phyloP scores from a whole-genome alignment of 2,329 filamentous ascomycete species.

The Sporothrix globosa region DNA sequence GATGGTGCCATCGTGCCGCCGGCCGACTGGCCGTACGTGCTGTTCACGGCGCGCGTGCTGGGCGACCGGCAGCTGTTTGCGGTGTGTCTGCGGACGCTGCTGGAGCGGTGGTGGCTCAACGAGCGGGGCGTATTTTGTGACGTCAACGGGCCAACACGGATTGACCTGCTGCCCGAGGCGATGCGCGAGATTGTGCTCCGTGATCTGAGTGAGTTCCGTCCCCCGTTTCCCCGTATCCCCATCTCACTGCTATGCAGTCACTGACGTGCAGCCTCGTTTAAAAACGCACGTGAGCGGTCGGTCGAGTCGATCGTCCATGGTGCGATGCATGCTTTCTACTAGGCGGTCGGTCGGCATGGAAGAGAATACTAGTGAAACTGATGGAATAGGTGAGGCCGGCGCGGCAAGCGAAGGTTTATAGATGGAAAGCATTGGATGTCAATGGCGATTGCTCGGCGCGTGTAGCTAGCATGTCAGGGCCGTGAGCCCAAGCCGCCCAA shows the following conservation, averaged over 20 bases:
- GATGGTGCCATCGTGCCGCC: neutral
- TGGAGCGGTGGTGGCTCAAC: conserved; percentile 34
- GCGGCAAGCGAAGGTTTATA: neutral
- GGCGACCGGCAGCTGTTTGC: conserved; percentile 27
- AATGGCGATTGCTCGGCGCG: too few species aligned
- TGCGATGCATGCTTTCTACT: conserved; percentile 13
- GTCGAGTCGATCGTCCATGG: conserved; percentile 24
- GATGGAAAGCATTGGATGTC: too few species aligned
- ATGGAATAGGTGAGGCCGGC: too few species aligned
- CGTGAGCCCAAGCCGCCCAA: neutral
- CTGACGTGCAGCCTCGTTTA: conserved; percentile 24
- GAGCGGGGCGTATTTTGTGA: conserved; percentile 29
- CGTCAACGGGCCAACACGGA: neutral
- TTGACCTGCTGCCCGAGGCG: conserved; percentile 22
- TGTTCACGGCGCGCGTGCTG: conserved; percentile 33
- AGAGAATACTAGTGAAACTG: neutral
- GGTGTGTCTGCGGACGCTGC: conserved; percentile 30
- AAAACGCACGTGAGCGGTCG: conserved; percentile 26
- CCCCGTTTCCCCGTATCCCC: neutral
- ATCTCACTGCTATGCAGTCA: neutral
- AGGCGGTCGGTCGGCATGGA: neutral
- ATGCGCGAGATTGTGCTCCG: conserved; percentile 28
- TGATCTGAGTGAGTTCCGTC: conserved; percentile 28
- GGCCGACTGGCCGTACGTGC: conserved; percentile 31
- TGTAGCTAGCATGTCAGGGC: neutral